Base-by-base conservation (phyloP, 345 rosid genomes). In the Populus pruinosa region DNA sequence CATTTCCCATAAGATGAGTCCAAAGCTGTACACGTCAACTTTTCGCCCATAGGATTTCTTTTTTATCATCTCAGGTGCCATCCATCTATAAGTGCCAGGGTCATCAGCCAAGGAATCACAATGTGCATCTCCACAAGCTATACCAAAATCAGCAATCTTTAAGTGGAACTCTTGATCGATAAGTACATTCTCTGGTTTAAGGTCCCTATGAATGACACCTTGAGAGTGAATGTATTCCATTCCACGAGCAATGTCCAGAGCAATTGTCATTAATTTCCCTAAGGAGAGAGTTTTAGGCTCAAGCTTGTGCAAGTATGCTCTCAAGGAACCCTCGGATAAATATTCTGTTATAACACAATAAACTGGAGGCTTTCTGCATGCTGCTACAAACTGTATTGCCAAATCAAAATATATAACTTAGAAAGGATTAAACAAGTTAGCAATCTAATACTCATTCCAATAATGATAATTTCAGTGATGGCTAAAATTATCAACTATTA, bases 1-100 rank as follows among this genome's bases (percentile, higher is more conserved):
- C 97, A 96, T 88, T 83, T 96, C 99, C 99, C 99, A 96, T 39
- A 96, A 82, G 66, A 96, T 91, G 9, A 96, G 97, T 72, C 98
- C 98, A 78, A 94, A 96, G 76, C 99, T 90, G 79, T 96, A 96
- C 9, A 92, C 97, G 75, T 96, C 99, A 6, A 91, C 99, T 85
- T 87, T 92, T 76, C 87, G 85, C 33, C 98, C 97, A 68, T 92
- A 90, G 18, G 97, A 77, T 87, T 92, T 94, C 74, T 87, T 87
- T 79, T 92, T 96, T 16, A 96, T 96, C 99, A 96, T 96, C 84
- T 96, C 99, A 65, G 99, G 99, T 74, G 99, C 99, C 99, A 96
- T 96, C 99, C 99, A 96, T 59, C 99, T 89, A 53, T 91, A 96
- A 23, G 99, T 96, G 43, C 99, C 99, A 2, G 97, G 99, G 74